Conservation (phyloP, 148 eudicot genomes). For the Rhododendron mucronatum region DNA sequence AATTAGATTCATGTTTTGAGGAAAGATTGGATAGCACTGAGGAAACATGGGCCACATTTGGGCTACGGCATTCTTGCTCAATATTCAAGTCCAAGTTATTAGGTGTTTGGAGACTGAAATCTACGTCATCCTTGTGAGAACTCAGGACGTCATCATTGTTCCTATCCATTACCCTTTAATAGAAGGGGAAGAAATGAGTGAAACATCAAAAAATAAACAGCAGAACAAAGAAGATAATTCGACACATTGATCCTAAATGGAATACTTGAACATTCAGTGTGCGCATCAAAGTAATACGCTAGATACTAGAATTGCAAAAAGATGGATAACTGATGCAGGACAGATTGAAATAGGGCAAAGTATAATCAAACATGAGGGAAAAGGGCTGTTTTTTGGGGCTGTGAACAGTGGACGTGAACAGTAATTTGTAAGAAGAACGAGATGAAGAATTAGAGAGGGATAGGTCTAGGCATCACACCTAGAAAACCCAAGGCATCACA, state of each 20-base stretch:
- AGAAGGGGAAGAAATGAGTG: not conserved
- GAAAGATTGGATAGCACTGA: slow-evolving; percentile 11
- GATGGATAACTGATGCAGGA: no score
- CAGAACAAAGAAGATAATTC: not conserved
- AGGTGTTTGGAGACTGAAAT: slow-evolving; percentile 11
- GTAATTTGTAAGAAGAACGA: no score
- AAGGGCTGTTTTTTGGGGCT: no score
- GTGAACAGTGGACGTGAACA: no score
- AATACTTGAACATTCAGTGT: not conserved
- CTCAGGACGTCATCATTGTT: not conserved
- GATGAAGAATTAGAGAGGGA: no score
- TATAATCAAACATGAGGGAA: no score
- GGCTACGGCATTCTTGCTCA: slow-evolving; percentile 11
- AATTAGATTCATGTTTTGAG: slow-evolving; percentile 2
- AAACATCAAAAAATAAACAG: not conserved
- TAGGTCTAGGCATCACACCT: no score
- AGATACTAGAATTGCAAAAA: not conserved
- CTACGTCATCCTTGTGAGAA: slow-evolving; percentile 15
- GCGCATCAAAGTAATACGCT: not conserved
- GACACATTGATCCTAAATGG: not conserved
- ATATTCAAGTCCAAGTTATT: slow-evolving; percentile 21
- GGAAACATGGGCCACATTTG: slow-evolving; percentile 4
- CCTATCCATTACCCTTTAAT: slow-evolving; percentile 12
- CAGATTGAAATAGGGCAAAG: no score
- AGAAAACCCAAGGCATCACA: no score